phyloP scores from a whole-genome alignment of 2,329 filamentous ascomycete genomes.

The Daldinia eschscholtzii region DNA sequence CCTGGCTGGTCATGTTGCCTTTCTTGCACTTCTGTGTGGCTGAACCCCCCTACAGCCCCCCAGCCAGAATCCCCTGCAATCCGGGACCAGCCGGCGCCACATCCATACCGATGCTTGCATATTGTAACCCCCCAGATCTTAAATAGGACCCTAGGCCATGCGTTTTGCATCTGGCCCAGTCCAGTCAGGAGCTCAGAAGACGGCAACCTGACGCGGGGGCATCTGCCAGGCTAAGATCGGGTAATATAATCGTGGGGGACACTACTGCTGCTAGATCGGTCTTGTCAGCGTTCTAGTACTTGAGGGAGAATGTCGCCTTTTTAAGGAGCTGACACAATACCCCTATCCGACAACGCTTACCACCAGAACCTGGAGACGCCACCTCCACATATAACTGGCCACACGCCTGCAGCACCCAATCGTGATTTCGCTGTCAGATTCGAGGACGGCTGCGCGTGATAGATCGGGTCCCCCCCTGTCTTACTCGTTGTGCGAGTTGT shows the following conservation, averaged over 20 bases:
- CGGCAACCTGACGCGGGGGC: slow-evolving; percentile 36
- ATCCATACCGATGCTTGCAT: slow-evolving; percentile 40
- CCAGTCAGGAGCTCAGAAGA: slow-evolving; percentile 40
- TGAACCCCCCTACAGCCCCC: slow-evolving; percentile 23
- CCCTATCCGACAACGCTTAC: slow-evolving; percentile 46
- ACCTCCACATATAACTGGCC: slow-evolving; percentile 35
- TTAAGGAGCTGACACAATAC: slow-evolving; percentile 39
- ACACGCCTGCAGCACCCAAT: slow-evolving; percentile 31
- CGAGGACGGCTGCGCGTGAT: slow-evolving; percentile 36
- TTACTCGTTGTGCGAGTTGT: slow-evolving; percentile 32
- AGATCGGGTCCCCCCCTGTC: slow-evolving; percentile 28
- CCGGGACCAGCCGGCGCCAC: slow-evolving; percentile 42
- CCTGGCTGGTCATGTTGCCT: slow-evolving; percentile 26
- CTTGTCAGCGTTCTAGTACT: slow-evolving; percentile 39
- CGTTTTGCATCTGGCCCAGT: slow-evolving; percentile 44
- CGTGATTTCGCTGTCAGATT: slow-evolving; percentile 32
- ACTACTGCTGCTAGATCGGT: slow-evolving; percentile 27
- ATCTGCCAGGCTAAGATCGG: slow-evolving; percentile 44
- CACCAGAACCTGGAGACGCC: slow-evolving; percentile 24
- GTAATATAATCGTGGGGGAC: slow-evolving; percentile 46
- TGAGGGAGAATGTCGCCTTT: slow-evolving; percentile 40
- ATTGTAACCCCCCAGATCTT: slow-evolving; percentile 46
- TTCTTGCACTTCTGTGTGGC: slow-evolving; percentile 31
- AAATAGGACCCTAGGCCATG: slow-evolving; percentile 45
- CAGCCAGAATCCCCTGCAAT: slow-evolving; percentile 33